These are phyloP conservation scores for Metschnikowia orientalis DNA, from an alignment of 805 yeast genomes.

Conservation along the genomic window DNA sequence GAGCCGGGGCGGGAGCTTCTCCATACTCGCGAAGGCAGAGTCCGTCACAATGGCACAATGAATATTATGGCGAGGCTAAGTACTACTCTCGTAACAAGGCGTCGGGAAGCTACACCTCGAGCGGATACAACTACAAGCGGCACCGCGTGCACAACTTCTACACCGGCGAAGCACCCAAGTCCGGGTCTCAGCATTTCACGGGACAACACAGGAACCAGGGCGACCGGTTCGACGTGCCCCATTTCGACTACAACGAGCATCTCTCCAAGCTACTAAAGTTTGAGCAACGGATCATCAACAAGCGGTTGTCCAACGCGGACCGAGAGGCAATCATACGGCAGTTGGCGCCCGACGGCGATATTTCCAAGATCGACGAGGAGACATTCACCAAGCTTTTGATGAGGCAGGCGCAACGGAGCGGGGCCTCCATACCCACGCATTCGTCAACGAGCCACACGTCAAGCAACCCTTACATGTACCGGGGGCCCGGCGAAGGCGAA, in stretches of 20 bases:
- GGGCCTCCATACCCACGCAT: constrained; percentile 1
- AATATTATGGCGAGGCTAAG: constrained; percentile 39
- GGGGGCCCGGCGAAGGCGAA: constrained; percentile 23
- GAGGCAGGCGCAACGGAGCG: constrained; percentile 30
- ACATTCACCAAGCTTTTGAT: constrained; percentile 39
- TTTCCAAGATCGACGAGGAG: constrained; percentile 34
- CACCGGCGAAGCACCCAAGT: constrained; percentile 5
- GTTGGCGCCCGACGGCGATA: constrained; percentile 30
- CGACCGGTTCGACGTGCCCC: constrained; percentile 53
- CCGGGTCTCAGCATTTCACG: constrained; percentile 18
- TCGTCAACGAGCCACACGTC: constrained; percentile 3
- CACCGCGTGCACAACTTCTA: constrained; percentile 25
- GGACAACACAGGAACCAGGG: constrained; percentile 39
- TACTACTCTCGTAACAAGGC: constrained; percentile 23
- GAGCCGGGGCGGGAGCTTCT: constrained; percentile 6
- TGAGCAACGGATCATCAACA: constrained; percentile 38
- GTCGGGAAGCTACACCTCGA: constrained; percentile 19
- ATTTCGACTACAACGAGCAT: constrained; percentile 56
- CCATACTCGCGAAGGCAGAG: constrained; percentile 7
- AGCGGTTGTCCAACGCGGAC: constrained; percentile 26
- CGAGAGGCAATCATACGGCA: constrained; percentile 30
- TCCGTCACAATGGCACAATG: constrained; percentile 20
- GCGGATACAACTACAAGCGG: constrained; percentile 23
- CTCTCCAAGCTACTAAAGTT: constrained; percentile 47
- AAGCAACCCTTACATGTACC: constrained; percentile 32